These are phyloP conservation scores for Nicotiana noctiflora DNA, from an alignment of 257 asterid species.

Conservation along the genomic window DNA sequence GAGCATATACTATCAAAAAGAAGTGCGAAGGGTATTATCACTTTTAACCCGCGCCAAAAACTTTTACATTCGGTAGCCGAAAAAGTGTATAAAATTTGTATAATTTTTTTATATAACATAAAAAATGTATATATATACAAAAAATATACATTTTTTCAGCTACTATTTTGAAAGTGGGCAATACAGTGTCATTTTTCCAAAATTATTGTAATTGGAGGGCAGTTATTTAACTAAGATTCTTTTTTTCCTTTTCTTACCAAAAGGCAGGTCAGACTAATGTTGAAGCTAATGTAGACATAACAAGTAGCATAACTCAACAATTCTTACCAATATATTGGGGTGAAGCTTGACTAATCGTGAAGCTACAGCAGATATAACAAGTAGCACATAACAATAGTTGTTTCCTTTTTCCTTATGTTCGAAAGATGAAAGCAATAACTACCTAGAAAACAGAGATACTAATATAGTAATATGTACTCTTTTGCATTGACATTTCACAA, in stretches of 20 bases:
- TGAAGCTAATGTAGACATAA: neutral
- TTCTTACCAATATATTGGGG: neutral
- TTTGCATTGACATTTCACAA: too few species aligned
- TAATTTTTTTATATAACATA: too few species aligned
- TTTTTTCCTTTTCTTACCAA: neutral
- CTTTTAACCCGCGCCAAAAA: too few species aligned
- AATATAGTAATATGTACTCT: neutral
- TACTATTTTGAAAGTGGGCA: too few species aligned
- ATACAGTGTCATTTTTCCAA: neutral
- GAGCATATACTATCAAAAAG: neutral
- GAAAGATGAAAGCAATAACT: neutral
- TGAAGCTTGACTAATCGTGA: neutral
- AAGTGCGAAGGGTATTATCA: neutral
- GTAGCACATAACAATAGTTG: neutral
- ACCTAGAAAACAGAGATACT: neutral
- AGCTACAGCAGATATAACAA: neutral
- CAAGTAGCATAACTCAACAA: neutral
- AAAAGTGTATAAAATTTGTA: too few species aligned
- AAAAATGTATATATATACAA: too few species aligned
- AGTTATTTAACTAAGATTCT: neutral
- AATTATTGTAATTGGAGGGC: neutral
- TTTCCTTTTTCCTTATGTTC: neutral
- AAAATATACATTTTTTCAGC: too few species aligned
- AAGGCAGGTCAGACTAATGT: neutral
- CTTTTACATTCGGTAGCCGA: too few species aligned